Percentiles rank a stretch among this genome's conserved stretches.
Conservation (phyloP, 164 flowering plant genomes). For the Paratinospora sagittata region DNA sequence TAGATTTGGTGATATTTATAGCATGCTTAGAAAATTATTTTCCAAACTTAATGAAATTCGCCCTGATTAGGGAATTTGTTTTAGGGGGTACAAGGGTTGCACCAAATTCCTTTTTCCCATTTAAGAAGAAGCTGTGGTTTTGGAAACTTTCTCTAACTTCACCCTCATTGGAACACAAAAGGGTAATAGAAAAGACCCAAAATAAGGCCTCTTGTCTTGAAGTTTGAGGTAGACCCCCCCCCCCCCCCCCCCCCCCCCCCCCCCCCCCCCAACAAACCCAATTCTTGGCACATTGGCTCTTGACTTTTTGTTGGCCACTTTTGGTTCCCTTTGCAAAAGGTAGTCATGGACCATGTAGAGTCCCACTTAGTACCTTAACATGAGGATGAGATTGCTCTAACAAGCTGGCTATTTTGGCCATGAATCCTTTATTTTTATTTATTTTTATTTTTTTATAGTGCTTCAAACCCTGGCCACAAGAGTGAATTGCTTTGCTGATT, state of each 20-base stretch:
- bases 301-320: not conserved
- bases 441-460: not conserved
- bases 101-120: not conserved
- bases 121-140: not conserved
- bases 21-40: not conserved
- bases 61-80: not conserved
- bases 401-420: not conserved
- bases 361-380: not conserved
- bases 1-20: not conserved
- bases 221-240: not conserved
- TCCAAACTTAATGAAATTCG: not conserved
- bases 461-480: slow-evolving; percentile 1
- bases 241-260: too few species aligned
- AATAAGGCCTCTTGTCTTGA: too few species aligned
- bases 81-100: not conserved
- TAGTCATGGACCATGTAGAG: not conserved
- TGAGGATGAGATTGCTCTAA: slow-evolving; percentile 4
- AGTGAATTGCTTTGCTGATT: not conserved
- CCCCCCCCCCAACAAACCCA: not conserved
- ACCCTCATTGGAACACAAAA: not conserved
- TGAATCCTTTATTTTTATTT: not conserved
- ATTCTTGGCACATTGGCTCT: not conserved
- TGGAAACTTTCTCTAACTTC: not conserved
- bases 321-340: slow-evolving; percentile 1
- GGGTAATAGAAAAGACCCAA: too few species aligned